Percentiles rank a stretch among this genome's conserved stretches.
Evolutionary conservation across 139 green algal genomes (phyloP).

Genomic region (Tetraselmis chui): DNA sequence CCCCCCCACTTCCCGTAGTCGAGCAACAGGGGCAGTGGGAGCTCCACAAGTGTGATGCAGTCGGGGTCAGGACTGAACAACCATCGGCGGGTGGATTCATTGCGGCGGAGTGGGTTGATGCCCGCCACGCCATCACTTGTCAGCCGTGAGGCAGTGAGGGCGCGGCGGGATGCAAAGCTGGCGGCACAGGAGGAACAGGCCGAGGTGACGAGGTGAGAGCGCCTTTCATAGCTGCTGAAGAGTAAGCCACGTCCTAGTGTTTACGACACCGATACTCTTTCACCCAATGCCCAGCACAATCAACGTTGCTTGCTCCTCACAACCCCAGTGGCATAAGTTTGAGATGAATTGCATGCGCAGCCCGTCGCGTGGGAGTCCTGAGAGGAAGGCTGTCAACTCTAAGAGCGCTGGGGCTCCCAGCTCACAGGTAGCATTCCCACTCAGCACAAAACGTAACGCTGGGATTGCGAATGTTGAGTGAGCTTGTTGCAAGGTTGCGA

Average conservation of each 20-base stretch:
- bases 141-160: neutral
- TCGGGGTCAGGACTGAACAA: neutral
- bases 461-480: too few species aligned
- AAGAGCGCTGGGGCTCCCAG: too few species aligned
- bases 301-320: neutral
- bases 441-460: too few species aligned
- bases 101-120: neutral
- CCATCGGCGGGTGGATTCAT: neutral
- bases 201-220: too few species aligned
- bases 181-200: neutral
- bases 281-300: neutral
- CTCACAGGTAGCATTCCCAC: too few species aligned
- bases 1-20: neutral
- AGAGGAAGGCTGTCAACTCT: too few species aligned
- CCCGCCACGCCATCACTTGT: neutral
- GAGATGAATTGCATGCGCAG: too few species aligned
- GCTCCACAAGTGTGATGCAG: too few species aligned
- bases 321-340: neutral
- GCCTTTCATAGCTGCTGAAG: neutral
- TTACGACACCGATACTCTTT: neutral
- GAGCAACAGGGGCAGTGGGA: neutral
- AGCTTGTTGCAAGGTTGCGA: too few species aligned
- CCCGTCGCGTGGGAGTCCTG: too few species aligned
- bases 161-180: neutral
- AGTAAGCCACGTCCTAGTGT: neutral